phyloP scores from a whole-genome alignment of 164 flowering plant genomes.

The Vitis amurensis region DNA sequence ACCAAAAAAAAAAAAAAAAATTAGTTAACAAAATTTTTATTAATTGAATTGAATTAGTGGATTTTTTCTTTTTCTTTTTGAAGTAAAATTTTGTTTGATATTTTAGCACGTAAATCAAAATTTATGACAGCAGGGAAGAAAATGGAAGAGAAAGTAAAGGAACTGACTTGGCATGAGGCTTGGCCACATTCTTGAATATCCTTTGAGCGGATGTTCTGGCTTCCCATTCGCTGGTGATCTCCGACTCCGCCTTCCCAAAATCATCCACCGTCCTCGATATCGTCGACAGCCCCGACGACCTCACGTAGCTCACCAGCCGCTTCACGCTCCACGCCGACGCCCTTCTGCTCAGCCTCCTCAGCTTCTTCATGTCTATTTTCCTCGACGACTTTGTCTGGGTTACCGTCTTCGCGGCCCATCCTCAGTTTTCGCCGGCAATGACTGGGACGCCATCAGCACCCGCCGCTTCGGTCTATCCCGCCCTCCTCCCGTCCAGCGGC shows the following conservation, averaged over 20 bases:
- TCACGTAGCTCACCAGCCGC: slow-evolving; percentile 34
- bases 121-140: neutral
- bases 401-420: neutral
- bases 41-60: too few relatives aligned
- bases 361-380: slow-evolving; percentile 41
- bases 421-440: slow-evolving; percentile 21
- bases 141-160: neutral
- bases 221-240: slow-evolving; percentile 55
- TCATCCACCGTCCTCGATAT: slow-evolving; percentile 44
- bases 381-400: slow-evolving; percentile 10
- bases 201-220: slow-evolving; percentile 42
- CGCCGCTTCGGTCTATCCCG: neutral
- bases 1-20: too few relatives aligned
- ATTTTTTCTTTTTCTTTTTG: too few relatives aligned
- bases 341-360: slow-evolving; percentile 35
- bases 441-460: neutral
- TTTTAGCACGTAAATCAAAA: too few relatives aligned
- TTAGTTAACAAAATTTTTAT: too few relatives aligned
- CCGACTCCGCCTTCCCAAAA: slow-evolving; percentile 28
- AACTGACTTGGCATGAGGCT: slow-evolving; percentile 53
- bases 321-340: slow-evolving; percentile 44
- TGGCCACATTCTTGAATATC: slow-evolving; percentile 64
- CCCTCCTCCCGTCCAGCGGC: slow-evolving; percentile 23
- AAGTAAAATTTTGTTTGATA: neutral
- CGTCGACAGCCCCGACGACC: slow-evolving; percentile 40